phyloP scores from a whole-genome alignment of 2,329 filamentous ascomycete genomes.

The Talaromyces islandicus region DNA sequence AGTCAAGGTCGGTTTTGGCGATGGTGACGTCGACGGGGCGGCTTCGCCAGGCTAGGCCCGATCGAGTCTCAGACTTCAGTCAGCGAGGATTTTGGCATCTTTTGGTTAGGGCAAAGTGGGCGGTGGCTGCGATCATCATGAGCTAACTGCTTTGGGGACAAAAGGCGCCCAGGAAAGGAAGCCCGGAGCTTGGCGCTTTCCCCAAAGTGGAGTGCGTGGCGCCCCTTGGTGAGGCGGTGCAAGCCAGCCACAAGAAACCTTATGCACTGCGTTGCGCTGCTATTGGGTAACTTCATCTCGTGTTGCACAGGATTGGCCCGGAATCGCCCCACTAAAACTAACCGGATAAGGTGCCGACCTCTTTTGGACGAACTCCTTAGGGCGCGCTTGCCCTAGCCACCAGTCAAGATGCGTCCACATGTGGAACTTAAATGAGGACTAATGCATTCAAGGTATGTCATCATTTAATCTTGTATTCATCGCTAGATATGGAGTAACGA shows the following conservation, averaged over 20 bases:
- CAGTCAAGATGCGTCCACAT: background rate
- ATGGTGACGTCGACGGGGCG: constrained; percentile 26
- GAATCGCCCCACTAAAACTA: background rate
- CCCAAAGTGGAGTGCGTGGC: background rate
- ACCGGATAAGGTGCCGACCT: background rate
- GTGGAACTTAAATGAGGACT: background rate
- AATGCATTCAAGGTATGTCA: background rate
- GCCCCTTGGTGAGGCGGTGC: background rate
- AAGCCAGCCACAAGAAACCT: background rate
- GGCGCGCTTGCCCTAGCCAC: background rate
- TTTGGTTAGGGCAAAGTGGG: too few species aligned
- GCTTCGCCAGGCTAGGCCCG: background rate
- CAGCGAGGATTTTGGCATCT: too few species aligned
- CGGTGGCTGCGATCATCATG: background rate
- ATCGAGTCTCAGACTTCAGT: background rate
- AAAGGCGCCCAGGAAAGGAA: background rate
- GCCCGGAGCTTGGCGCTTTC: background rate
- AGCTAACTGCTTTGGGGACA: background rate
- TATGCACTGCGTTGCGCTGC: background rate
- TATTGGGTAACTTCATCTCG: background rate
- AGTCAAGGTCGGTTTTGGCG: constrained; percentile 2
- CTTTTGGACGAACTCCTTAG: background rate
- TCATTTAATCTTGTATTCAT: background rate
- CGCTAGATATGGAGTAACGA: background rate
- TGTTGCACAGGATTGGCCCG: background rate